Conservation (phyloP, 805 yeast genomes). For the Kluyveromyces siamensis region DNA sequence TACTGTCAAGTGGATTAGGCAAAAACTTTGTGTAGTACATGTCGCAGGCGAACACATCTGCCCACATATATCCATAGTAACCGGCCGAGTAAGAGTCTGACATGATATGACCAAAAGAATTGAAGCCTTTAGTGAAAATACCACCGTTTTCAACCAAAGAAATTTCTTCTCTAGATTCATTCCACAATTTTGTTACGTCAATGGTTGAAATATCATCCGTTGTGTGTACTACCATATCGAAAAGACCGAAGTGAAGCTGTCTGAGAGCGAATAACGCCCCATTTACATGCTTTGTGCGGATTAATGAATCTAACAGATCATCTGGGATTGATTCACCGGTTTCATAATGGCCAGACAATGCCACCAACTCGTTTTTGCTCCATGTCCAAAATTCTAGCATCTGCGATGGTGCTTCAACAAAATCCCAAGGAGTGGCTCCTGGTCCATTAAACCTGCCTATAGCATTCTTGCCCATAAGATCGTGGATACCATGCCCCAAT, state of each 20-base stretch:
- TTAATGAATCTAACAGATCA: conserved; percentile 46
- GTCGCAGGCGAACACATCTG: conserved; percentile 79
- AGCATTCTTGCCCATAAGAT: conserved; percentile 55
- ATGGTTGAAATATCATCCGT: conserved; percentile 35
- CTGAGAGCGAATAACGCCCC: conserved; percentile 64
- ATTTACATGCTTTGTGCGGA: conserved; percentile 63
- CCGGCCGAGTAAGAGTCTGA: conserved; percentile 82
- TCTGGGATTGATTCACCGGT: conserved; percentile 51
- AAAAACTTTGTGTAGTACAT: conserved; percentile 66
- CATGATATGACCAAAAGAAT: conserved; percentile 69
- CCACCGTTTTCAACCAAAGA: conserved; percentile 50
- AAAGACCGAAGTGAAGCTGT: conserved; percentile 70
- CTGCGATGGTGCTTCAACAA: conserved; percentile 89
- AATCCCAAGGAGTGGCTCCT: conserved; percentile 71
- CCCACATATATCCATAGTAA: conserved; percentile 81
- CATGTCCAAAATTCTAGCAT: conserved; percentile 86
- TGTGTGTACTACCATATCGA: conserved; percentile 66
- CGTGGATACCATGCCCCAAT: conserved; percentile 84
- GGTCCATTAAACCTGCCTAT: conserved; percentile 64
- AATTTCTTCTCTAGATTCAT: conserved; percentile 52
- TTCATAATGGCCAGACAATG: conserved; percentile 57
- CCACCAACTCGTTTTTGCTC: conserved; percentile 51
- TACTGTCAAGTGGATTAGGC: conserved; percentile 53
- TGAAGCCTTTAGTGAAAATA: conserved; percentile 52
- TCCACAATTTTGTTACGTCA: conserved; percentile 55